Conservation (phyloP, 1,139 yeast species). For the Saccharomyces pastorianus region DNA sequence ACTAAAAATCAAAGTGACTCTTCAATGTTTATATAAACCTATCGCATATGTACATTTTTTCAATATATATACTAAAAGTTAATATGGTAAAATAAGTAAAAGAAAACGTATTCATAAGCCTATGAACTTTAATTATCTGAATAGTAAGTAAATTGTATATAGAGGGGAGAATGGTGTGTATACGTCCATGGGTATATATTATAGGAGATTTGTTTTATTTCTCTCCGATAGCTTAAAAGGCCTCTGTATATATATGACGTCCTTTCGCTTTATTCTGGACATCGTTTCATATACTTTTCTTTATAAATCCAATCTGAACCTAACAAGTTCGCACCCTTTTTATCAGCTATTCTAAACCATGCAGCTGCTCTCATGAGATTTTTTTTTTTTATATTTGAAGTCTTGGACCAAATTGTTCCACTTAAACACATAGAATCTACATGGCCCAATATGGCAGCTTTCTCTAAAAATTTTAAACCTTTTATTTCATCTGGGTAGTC, state of each 20-base stretch:
- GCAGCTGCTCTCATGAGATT: constrained; percentile 60
- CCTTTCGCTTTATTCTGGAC: neutral
- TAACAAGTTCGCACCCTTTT: constrained; percentile 53
- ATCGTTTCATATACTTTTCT: constrained; percentile 43
- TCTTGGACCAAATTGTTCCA: constrained; percentile 61
- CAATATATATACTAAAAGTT: neutral
- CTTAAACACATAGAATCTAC: constrained; percentile 63
- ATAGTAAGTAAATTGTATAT: neutral
- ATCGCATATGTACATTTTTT: neutral
- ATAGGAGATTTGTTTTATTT: neutral
- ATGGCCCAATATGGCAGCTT: constrained; percentile 64
- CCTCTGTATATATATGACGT: neutral
- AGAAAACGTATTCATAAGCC: neutral
- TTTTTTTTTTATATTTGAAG: constrained; percentile 49
- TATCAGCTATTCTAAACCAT: constrained; percentile 62
- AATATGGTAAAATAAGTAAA: neutral
- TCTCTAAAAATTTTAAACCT: constrained; percentile 55
- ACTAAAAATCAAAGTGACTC: neutral
- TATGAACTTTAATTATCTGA: neutral
- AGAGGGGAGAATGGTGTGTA: neutral
- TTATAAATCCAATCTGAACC: constrained; percentile 78
- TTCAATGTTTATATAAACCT: neutral
- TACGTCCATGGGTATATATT: neutral
- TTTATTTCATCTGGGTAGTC: constrained; percentile 43
- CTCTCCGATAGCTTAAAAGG: neutral